Evolutionary conservation across 1,284 basidiomycete genomes (phyloP).

Genomic region (Malassezia japonica): DNA sequence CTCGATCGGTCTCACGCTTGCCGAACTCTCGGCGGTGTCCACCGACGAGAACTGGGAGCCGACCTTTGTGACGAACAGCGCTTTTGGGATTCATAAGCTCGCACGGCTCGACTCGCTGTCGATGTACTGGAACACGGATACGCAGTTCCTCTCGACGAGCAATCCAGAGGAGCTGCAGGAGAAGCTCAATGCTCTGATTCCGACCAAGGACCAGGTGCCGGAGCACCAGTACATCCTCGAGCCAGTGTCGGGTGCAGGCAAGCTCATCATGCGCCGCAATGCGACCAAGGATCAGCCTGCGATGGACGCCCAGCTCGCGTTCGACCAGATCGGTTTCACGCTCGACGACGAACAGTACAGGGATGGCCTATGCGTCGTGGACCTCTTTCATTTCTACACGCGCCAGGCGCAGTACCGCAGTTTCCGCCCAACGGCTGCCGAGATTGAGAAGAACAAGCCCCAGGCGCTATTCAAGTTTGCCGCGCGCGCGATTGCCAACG

Average conservation of each 20-base stretch:
- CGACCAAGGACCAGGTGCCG: constrained; percentile 25
- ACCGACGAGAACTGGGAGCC: constrained; percentile 83
- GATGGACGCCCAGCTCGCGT: constrained; percentile 78
- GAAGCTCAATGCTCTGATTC: constrained; percentile 64
- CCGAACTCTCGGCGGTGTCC: constrained; percentile 84
- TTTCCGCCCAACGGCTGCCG: constrained; percentile 61
- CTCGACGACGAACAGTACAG: constrained; percentile 93
- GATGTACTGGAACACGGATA: constrained; percentile 92
- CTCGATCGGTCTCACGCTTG: constrained; percentile 81
- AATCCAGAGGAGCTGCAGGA: constrained; percentile 60
- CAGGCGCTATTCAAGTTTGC: constrained; percentile 74
- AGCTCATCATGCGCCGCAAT: constrained; percentile 66
- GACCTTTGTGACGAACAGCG: constrained; percentile 86
- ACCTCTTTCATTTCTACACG: constrained; percentile 94
- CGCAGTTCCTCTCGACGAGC: constrained; percentile 64
- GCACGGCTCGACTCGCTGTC: constrained; percentile 79
- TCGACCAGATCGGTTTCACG: constrained; percentile 86
- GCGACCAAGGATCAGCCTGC: constrained; percentile 63
- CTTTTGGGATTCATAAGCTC: constrained; percentile 84
- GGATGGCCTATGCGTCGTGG: constrained; percentile 81
- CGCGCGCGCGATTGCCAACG: constrained; percentile 67
- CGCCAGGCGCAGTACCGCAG: constrained; percentile 64
- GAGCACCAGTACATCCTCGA: constrained; percentile 87
- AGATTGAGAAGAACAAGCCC: constrained; percentile 60
- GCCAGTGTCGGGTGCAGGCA: constrained; percentile 89